These are phyloP conservation scores for Trypanosoma lewisi DNA, from an alignment of 208 protist species.

Conservation along the genomic window DNA sequence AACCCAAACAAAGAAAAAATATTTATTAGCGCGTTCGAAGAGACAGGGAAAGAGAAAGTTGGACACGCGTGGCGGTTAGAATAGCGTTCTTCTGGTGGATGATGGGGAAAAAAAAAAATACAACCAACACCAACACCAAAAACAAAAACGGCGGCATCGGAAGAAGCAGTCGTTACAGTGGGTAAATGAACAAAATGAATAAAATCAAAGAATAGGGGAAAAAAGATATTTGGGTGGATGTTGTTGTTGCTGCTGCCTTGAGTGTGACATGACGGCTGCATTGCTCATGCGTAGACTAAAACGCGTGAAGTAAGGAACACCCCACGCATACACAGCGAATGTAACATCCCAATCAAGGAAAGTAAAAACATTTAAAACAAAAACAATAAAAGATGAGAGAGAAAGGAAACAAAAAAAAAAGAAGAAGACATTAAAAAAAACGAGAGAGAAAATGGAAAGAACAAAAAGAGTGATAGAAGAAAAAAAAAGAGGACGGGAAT, in stretches of 20 bases:
- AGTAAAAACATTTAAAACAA: not conserved
- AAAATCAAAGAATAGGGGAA: no score
- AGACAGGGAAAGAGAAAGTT: not conserved
- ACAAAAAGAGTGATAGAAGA: no score
- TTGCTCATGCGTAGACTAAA: not conserved
- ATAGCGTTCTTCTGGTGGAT: not conserved
- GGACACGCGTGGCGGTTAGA: not conserved
- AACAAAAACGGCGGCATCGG: no score
- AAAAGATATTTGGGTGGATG: no score
- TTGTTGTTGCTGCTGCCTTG: not conserved
- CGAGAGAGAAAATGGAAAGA: no score
- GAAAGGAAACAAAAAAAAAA: conserved; percentile 12
- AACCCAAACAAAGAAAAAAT: not conserved
- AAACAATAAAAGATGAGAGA: not conserved
- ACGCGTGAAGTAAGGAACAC: not conserved
- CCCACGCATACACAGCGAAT: not conserved
- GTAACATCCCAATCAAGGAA: not conserved
- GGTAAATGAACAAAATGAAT: no score
- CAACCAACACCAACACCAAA: no score
- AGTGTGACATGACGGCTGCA: not conserved
- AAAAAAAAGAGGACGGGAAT: conserved; percentile 2
- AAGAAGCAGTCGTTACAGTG: no score
- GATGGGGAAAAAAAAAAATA: no score
- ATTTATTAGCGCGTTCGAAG: no score
- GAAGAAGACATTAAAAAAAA: conserved; percentile 15